These are phyloP conservation scores for Cinchona pubescens DNA, from an alignment of 257 asterid species.

Conservation along the genomic window DNA sequence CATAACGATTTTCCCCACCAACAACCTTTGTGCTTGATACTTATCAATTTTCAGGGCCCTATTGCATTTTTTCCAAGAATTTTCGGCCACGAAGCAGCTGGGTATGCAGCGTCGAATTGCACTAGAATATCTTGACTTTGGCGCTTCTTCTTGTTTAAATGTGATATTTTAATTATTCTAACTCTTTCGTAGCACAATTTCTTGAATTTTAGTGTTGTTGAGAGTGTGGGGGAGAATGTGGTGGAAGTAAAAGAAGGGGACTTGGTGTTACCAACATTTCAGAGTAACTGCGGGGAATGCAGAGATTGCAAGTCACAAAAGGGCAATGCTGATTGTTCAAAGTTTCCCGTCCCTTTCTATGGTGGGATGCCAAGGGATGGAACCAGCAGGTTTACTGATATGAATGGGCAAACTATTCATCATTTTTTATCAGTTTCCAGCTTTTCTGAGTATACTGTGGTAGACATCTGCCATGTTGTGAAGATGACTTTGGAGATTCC, in stretches of 20 bases:
- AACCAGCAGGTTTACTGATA: conserved; percentile 32
- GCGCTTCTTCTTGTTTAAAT: too few relatives aligned
- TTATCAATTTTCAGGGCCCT: conserved; percentile 28
- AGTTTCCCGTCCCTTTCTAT: conserved; percentile 16
- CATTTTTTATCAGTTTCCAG: conserved; percentile 33
- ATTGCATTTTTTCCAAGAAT: conserved; percentile 35
- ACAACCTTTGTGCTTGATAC: too few relatives aligned
- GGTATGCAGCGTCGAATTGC: conserved; percentile 18
- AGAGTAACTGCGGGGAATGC: conserved; percentile 41
- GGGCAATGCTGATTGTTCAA: conserved; percentile 37
- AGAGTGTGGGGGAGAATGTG: conserved; percentile 47
- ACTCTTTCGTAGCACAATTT: too few relatives aligned
- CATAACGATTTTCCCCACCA: too few relatives aligned
- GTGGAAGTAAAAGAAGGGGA: conserved; percentile 43
- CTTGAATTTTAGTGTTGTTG: conserved; percentile 30
- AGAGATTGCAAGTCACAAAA: conserved; percentile 30
- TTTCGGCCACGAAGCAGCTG: conserved; percentile 48
- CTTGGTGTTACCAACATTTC: conserved; percentile 32
- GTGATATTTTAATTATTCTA: too few relatives aligned
- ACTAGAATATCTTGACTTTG: too few relatives aligned
- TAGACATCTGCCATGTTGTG: conserved; percentile 38
- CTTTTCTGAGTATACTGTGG: conserved; percentile 42
- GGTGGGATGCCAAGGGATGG: conserved; percentile 46
- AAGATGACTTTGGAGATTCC: conserved; percentile 33
- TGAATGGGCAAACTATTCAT: conserved; percentile 26